Evolutionary conservation across 2,329 filamentous ascomycete species (phyloP), one percentile per base, ranked within the genome.

Genomic region (Aspergillus sp.): DNA sequence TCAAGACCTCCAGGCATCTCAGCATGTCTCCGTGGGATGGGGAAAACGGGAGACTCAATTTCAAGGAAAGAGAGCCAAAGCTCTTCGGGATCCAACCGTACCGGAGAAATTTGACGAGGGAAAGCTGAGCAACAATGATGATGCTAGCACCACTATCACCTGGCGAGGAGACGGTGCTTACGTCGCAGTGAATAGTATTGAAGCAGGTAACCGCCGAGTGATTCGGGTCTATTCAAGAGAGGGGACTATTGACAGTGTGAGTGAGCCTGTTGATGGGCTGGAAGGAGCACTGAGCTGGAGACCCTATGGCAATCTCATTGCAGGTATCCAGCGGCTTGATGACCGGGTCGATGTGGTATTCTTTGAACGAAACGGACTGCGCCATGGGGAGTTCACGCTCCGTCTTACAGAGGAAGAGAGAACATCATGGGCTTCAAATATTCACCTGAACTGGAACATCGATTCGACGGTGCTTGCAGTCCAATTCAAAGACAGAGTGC

Each of bases 1-100:
- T 0, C 88, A 90, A 36, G 91, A 95, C 66, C 78, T 95, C 50
- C 86, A 86, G 56, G 81, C 82, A n/a, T 97, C 86, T 27, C 93
- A 85, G 64, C 90, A 96, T 72, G 93, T 96, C 45, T 94, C 90
- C 13, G 91, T 98, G 19, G 93, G 93, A 39, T 98, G 93, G 93
- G 93, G 93, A 47, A 97, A 97, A 73, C 89, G 87, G 62, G 93
- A 98, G 69, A 98, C 93, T 0, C 93, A 98, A 65, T 98, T 98
- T 65, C 88, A 96, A 61, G 93, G 93, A 40, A 89, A 88, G 58
- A 82, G 90, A 49, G 91, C 90, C 45, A 84, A 82, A 69, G 90
- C 90, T 13, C 73, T 97, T 51, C 81, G 88, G 42, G 93, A 98
- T 65, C 93, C 93, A 11, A 98, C 93, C 7, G 88, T 98, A 53